Conservation (phyloP, 73 alveolate genomes). For the Uronychia setigera region DNA sequence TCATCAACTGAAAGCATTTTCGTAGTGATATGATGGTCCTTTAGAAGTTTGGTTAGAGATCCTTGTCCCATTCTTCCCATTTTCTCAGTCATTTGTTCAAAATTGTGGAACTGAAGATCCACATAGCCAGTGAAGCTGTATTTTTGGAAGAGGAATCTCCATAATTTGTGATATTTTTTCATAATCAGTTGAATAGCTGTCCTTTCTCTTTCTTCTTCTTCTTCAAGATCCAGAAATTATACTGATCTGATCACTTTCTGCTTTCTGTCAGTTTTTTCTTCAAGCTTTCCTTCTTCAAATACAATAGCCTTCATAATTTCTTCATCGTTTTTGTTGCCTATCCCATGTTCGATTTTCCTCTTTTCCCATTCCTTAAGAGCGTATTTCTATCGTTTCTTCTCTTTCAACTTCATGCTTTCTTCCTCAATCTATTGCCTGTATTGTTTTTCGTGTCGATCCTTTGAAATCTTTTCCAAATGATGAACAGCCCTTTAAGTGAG, state of each 20-base stretch:
- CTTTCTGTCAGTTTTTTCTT: constrained; percentile 21
- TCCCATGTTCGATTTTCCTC: constrained; percentile 55
- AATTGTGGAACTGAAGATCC: constrained; percentile 4
- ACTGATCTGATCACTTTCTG: constrained; percentile 5
- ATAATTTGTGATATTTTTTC: constrained; percentile 57
- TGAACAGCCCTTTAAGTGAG: constrained; percentile 61
- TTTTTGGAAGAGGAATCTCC: constrained; percentile 67
- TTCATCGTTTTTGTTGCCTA: constrained; percentile 24
- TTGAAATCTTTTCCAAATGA: constrained; percentile 51
- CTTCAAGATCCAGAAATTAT: constrained; percentile 46
- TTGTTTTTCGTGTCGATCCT: constrained; percentile 40
- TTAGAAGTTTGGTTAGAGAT: constrained; percentile 51
- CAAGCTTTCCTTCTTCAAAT: constrained; percentile 63
- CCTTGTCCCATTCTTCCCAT: constrained; percentile 4
- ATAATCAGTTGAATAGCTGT: constrained; percentile 51
- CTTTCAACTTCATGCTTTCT: constrained; percentile 32
- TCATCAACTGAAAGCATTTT: constrained; percentile 53
- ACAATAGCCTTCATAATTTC: constrained; percentile 39
- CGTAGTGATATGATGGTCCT: constrained; percentile 68
- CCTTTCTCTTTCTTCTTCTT: constrained; percentile 65
- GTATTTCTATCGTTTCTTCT: constrained; percentile 40
- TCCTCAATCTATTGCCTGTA: constrained; percentile 54
- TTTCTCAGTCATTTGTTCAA: constrained; percentile 10
- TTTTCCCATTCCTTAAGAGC: constrained; percentile 62
- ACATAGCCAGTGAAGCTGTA: constrained; percentile 66